phyloP scores from a whole-genome alignment of 805 yeast species.

The Cyberlindnera maritima region DNA sequence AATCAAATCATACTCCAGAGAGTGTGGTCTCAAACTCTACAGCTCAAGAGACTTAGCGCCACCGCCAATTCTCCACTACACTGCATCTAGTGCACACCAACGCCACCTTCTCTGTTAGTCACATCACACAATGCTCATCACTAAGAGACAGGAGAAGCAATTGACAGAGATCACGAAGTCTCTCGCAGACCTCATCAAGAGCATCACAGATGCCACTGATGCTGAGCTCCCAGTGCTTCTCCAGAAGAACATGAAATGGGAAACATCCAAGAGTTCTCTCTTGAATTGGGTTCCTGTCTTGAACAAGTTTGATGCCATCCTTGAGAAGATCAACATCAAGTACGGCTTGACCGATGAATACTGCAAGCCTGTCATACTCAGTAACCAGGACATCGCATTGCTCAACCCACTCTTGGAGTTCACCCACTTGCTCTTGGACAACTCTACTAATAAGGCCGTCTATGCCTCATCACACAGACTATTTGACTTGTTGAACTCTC shows the following conservation, averaged over 20 bases:
- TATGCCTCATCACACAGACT: slow-evolving; percentile 67
- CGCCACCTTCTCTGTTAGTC: background rate
- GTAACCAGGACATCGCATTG: slow-evolving; percentile 42
- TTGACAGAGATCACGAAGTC: slow-evolving; percentile 28
- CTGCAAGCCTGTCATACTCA: slow-evolving; percentile 46
- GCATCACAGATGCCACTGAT: slow-evolving; percentile 36
- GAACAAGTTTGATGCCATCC: slow-evolving; percentile 68
- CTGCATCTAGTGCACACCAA: background rate
- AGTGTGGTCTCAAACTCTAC: no score
- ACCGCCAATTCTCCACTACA: background rate
- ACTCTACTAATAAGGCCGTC: slow-evolving; percentile 63
- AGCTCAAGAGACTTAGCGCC: no score
- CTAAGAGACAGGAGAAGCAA: slow-evolving; percentile 28
- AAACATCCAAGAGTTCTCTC: slow-evolving; percentile 64
- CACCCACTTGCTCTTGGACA: slow-evolving; percentile 59
- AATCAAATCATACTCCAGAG: no score
- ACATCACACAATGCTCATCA: slow-evolving; percentile 21
- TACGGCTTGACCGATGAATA: slow-evolving; percentile 48
- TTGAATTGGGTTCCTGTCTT: slow-evolving; percentile 75
- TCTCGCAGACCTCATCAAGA: slow-evolving; percentile 36
- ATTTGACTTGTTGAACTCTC: slow-evolving; percentile 53
- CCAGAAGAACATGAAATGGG: slow-evolving; percentile 46
- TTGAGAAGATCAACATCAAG: slow-evolving; percentile 51
- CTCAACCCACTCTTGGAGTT: slow-evolving; percentile 56
- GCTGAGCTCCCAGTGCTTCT: slow-evolving; percentile 41